A percentile compares a stretch with the other conserved stretches of the same genome.
phyloP scores from a whole-genome alignment of 1,284 basidiomycete genomes.

The Ceratobasidium sp. region DNA sequence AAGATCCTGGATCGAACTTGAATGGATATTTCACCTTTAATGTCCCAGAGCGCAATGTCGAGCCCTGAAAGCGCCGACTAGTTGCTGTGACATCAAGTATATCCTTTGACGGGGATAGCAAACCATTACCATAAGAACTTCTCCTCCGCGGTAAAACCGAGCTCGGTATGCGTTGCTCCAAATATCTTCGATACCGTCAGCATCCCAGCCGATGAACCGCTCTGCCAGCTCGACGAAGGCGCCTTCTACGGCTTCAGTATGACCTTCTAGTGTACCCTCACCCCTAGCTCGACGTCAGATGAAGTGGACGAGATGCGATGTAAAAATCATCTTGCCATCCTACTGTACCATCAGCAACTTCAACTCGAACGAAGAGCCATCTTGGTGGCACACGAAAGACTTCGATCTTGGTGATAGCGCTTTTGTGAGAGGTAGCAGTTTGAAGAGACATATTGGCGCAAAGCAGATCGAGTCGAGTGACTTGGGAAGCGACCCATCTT shows the following conservation, averaged over 20 bases:
- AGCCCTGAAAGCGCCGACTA: slow-evolving; percentile 60
- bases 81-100: neutral
- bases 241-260: slow-evolving; percentile 80
- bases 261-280: slow-evolving; percentile 70
- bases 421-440: slow-evolving; percentile 33
- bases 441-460: slow-evolving; percentile 26
- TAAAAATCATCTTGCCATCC: slow-evolving; percentile 64
- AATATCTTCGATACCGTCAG: slow-evolving; percentile 75
- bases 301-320: slow-evolving; percentile 48
- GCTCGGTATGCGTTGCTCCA: slow-evolving; percentile 70
- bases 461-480: neutral
- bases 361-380: slow-evolving; percentile 79
- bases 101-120: slow-evolving; percentile 42
- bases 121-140: slow-evolving; percentile 71
- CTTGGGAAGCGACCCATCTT: too few species aligned
- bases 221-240: slow-evolving; percentile 67
- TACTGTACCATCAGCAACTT: slow-evolving; percentile 69
- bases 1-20: too few species aligned
- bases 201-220: slow-evolving; percentile 70
- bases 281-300: slow-evolving; percentile 50
- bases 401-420: slow-evolving; percentile 43
- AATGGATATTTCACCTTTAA: slow-evolving; percentile 61
- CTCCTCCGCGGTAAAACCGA: slow-evolving; percentile 76
- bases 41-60: slow-evolving; percentile 71
- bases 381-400: slow-evolving; percentile 73